Evolutionary conservation across 257 asterid species (phyloP).

Genomic region (Plantago ovata): DNA sequence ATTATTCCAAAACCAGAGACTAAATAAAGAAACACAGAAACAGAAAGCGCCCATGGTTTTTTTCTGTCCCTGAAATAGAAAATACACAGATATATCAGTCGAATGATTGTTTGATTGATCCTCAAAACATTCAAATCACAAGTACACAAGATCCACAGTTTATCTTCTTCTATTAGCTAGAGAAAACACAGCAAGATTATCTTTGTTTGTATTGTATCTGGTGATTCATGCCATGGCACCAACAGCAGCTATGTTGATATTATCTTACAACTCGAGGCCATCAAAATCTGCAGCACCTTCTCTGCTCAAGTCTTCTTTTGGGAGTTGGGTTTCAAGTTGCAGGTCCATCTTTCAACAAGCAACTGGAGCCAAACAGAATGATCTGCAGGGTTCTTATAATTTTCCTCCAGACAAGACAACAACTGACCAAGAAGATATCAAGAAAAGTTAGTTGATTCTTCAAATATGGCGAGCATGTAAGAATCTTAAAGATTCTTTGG

Average conservation of each 20-base stretch:
- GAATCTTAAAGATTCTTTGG: no score
- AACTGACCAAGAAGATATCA: no score
- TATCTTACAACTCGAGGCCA: constrained; percentile 15
- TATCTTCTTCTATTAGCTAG: not conserved
- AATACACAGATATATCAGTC: no score
- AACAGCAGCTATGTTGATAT: constrained; percentile 35
- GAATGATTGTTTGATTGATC: no score
- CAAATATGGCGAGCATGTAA: no score
- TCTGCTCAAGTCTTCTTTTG: not conserved
- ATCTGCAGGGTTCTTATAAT: no score
- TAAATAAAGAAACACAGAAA: not conserved
- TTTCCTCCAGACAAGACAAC: no score
- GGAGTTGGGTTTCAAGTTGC: not conserved
- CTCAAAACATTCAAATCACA: no score
- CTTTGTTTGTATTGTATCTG: no score
- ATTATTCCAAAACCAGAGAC: no score
- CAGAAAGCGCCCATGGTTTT: constrained; percentile 11
- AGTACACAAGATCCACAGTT: not conserved
- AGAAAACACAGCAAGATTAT: not conserved
- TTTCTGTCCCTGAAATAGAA: not conserved
- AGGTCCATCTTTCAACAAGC: constrained; percentile 3
- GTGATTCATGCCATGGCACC: constrained; percentile 37
- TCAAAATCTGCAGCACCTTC: constrained; percentile 5
- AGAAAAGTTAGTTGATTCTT: no score
- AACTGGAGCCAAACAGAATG: no score